phyloP scores from a whole-genome alignment of 177 flowering plant species.

The Vitis hybrid region DNA sequence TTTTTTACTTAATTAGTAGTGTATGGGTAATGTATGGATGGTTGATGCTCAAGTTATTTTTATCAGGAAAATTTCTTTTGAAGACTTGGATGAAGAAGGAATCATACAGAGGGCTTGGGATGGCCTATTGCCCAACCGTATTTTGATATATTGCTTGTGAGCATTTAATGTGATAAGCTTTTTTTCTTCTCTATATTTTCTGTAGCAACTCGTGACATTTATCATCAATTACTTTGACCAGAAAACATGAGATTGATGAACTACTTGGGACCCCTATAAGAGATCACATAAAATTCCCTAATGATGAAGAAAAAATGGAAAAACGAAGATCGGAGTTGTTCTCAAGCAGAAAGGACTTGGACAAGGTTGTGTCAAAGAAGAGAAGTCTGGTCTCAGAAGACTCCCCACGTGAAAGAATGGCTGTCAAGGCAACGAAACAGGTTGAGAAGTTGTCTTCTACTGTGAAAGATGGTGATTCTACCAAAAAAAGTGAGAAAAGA shows the following conservation, averaged over 20 bases:
- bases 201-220: background rate
- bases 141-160: constrained; percentile 85
- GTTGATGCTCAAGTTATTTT: background rate
- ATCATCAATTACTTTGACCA: constrained; percentile 23
- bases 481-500: constrained; percentile 12
- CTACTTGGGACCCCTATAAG: constrained; percentile 60
- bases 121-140: constrained; percentile 53
- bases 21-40: constrained; percentile 2
- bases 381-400: constrained; percentile 24
- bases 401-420: constrained; percentile 15
- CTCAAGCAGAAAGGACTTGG: constrained; percentile 8
- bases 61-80: constrained; percentile 58
- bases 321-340: constrained; percentile 16
- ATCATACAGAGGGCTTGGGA: constrained; percentile 67
- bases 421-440: constrained; percentile 21
- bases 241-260: constrained; percentile 67
- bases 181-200: constrained; percentile 1
- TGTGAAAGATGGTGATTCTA: constrained; percentile 15
- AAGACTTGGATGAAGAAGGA: constrained; percentile 25
- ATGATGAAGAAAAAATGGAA: constrained; percentile 25
- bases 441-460: constrained; percentile 11
- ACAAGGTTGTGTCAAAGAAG: constrained; percentile 26
- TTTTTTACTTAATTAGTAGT: background rate
- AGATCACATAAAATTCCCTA: constrained; percentile 67
- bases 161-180: constrained; percentile 9